Percentiles rank a stretch among this genome's conserved stretches.
These are phyloP conservation scores for Cladosporium sp. DNA, from an alignment of 2,329 filamentous ascomycete genomes.

Conservation along the genomic window DNA sequence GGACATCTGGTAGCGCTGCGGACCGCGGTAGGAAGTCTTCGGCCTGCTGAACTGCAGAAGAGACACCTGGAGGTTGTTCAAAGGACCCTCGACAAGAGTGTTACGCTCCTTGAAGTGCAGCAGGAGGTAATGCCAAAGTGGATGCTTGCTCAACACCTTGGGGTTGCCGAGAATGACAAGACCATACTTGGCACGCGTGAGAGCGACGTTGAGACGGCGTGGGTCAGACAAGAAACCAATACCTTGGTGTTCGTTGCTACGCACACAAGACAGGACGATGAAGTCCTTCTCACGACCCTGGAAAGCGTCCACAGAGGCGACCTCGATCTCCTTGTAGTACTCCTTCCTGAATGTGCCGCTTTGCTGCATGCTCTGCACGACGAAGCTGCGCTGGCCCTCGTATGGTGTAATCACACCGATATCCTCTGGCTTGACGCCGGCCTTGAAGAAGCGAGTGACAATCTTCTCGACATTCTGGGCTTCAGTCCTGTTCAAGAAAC, in stretches of 20 bases:
- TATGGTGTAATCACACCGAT: conserved; percentile 99
- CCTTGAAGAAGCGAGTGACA: conserved; percentile 97
- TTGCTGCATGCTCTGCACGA: conserved; percentile 99
- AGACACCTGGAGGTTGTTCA: conserved; percentile 94
- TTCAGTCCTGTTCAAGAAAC: conserved; percentile 96
- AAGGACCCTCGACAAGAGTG: conserved; percentile 90
- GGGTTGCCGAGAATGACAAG: conserved; percentile 96
- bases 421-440: conserved; percentile 86
- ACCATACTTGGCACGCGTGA: conserved; percentile 96
- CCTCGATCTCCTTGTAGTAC: conserved; percentile 96
- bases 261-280: conserved; percentile 95
- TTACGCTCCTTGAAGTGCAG: conserved; percentile 96
- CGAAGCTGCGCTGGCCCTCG: conserved; percentile 96
- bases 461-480: conserved; percentile 98
- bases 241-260: conserved; percentile 97
- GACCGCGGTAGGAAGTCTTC: conserved; percentile 86
- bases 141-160: conserved; percentile 96
- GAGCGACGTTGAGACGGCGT: conserved; percentile 91
- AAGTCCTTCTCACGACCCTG: conserved; percentile 99
- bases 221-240: conserved; percentile 99
- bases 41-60: conserved; percentile 93
- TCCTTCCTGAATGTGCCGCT: conserved; percentile 98
- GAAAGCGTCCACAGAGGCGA: conserved; percentile 97
- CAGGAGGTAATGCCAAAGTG: conserved; percentile 93
- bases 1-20: conserved; percentile 82